Conservation (phyloP, 768 basidiomycete genomes). For the Mycena filopes region DNA sequence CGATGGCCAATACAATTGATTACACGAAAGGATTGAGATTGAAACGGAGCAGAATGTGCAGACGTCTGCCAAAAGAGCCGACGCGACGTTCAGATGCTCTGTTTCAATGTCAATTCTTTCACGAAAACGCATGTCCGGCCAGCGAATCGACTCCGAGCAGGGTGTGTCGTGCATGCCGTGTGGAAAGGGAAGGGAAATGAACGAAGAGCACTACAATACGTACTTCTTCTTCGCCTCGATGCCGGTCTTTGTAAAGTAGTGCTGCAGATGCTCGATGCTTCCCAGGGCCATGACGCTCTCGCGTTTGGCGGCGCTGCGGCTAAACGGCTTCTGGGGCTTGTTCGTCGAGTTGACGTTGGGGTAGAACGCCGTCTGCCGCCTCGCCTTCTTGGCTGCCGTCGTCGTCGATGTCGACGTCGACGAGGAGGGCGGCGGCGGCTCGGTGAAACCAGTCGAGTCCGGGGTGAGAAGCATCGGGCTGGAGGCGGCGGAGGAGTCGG, state of each 20-base stretch:
- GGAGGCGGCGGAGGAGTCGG: conserved; percentile 53
- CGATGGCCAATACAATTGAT: conserved; percentile 17
- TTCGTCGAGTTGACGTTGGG: conserved; percentile 76
- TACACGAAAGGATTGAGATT: conserved; percentile 34
- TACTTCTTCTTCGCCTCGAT: conserved; percentile 78
- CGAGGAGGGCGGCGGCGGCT: conserved; percentile 34
- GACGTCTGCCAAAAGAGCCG: conserved; percentile 8
- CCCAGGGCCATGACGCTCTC: conserved; percentile 94
- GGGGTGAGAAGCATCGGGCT: conserved; percentile 69
- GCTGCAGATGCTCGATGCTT: conserved; percentile 96
- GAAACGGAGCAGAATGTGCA: conserved; percentile 26
- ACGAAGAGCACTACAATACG: no score
- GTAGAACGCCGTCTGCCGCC: conserved; percentile 82
- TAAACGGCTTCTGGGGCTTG: conserved; percentile 87
- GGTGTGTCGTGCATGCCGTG: neutral
- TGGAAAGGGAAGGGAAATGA: no score
- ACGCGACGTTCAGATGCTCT: conserved; percentile 10
- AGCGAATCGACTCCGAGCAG: no score
- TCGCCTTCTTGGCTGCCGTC: conserved; percentile 56
- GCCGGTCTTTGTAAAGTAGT: conserved; percentile 93
- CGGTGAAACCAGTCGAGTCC: conserved; percentile 61
- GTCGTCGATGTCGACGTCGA: no score
- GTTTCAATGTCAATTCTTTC: conserved; percentile 34
- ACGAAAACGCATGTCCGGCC: conserved; percentile 15
- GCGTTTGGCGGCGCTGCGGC: conserved; percentile 89